Evolutionary conservation across 257 asterid species (phyloP), one percentile per base, ranked within the genome.

Genomic region (Fraxinus quadrangulata): DNA sequence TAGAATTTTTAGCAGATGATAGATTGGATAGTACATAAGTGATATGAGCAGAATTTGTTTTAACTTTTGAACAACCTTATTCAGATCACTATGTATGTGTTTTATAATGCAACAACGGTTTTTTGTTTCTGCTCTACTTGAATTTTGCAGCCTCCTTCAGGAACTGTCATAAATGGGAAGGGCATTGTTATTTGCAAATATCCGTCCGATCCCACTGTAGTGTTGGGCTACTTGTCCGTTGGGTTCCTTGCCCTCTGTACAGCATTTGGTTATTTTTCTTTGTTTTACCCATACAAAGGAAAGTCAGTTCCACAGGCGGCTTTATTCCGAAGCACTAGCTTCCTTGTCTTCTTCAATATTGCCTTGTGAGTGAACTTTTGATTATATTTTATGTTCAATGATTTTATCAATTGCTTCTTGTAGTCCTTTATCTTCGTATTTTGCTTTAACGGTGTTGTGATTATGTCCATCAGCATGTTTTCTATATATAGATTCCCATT

Each of bases 281-380:
- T 93, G 9, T 89, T 96, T 73, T 88, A 93, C 78, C 88, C 93
- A 24, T 96, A 96, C 91, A 86, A 85, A 77, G 98, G 98, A n/a
- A 90, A 90, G 86, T 75, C 92, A 4, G 81, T 96, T 67, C 99
- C 98, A 10, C 86, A 75, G 80, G 73, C 81, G 2, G 92, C 90
- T 31, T 79, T 96, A 19, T 89, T 90, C 84, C 87, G 83, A 56
- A 93, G 85, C 94, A 84, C 80, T 39, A 71, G 87, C 78, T 90
- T 96, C 59, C 67, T 86, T 5, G 81, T 85, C 84, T 93, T 96
- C 86, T 67, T 90, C 84, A 88, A 88, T 30, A 67, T 96, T 72
- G 96, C 98, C 33, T 7, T 89, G 98, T 96, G 79, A 95, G 99
- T 85, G 31, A 33, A 26, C 36, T 67, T 23, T 68, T 75, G 49